phyloP scores from a whole-genome alignment of 805 yeast species.

The Monosporozyma solicola region DNA sequence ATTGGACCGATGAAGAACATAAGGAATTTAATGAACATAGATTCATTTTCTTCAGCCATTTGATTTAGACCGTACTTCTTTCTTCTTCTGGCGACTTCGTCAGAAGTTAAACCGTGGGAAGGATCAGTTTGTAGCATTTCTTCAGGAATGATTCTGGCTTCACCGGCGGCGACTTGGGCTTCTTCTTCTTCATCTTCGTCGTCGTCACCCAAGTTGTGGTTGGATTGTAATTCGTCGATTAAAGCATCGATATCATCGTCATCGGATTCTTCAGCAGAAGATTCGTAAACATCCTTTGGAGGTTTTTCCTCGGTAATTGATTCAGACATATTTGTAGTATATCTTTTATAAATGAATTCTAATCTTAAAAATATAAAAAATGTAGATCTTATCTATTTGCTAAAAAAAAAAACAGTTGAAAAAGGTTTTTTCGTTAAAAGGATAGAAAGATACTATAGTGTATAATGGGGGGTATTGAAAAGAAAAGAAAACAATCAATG shows the following conservation, averaged over 20 bases:
- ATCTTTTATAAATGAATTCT: constrained; percentile 1
- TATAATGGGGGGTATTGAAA: constrained; percentile 1
- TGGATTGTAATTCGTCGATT: constrained; percentile 66
- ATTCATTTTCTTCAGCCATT: constrained; percentile 85
- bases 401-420: neutral
- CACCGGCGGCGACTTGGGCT: constrained; percentile 40
- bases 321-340: neutral
- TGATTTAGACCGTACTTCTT: constrained; percentile 86
- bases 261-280: constrained; percentile 40
- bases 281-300: constrained; percentile 8
- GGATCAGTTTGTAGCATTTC: constrained; percentile 79
- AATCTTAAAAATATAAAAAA: neutral
- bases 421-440: neutral
- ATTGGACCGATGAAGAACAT: constrained; percentile 92
- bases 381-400: neutral
- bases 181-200: constrained; percentile 44
- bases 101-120: constrained; percentile 61
- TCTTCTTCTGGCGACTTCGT: constrained; percentile 74
- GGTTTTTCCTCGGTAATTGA: constrained; percentile 8
- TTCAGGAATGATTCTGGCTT: constrained; percentile 76
- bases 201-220: constrained; percentile 41
- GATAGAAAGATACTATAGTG: constrained; percentile 1
- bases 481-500: constrained; percentile 1
- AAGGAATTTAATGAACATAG: constrained; percentile 66
- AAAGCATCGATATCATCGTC: constrained; percentile 66